phyloP scores from a whole-genome alignment of 495 filamentous ascomycete species.

The Neurospora sp. region DNA sequence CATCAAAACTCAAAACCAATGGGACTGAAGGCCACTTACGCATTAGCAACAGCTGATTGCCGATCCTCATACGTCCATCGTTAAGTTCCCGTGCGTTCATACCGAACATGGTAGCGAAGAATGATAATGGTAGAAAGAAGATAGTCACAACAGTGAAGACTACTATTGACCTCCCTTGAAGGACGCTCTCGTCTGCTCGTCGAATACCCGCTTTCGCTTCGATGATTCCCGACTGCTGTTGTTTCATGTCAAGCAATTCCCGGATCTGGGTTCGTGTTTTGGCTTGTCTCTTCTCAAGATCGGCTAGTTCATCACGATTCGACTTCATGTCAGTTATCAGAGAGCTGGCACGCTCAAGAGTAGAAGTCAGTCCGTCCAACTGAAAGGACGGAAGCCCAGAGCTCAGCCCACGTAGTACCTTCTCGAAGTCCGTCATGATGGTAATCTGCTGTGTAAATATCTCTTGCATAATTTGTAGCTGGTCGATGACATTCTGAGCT shows the following conservation, averaged over 20 bases:
- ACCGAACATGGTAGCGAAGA: slow-evolving; percentile 32
- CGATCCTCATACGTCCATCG: slow-evolving; percentile 13
- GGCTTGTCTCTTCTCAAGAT: slow-evolving; percentile 13
- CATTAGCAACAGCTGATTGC: slow-evolving; percentile 25
- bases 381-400: neutral
- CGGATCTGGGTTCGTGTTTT: slow-evolving; percentile 16
- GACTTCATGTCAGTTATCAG: slow-evolving; percentile 18
- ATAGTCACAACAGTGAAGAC: slow-evolving; percentile 59
- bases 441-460: slow-evolving; percentile 56
- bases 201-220: slow-evolving; percentile 49
- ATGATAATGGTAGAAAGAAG: slow-evolving; percentile 37
- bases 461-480: slow-evolving; percentile 51
- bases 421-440: slow-evolving; percentile 48
- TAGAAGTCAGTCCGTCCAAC: neutral
- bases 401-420: slow-evolving; percentile 27
- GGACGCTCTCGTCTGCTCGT: slow-evolving; percentile 47
- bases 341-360: slow-evolving; percentile 9
- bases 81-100: slow-evolving; percentile 31
- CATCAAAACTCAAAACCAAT: too few relatives aligned
- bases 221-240: slow-evolving; percentile 54
- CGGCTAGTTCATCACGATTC: slow-evolving; percentile 9
- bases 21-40: slow-evolving; percentile 6
- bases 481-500: slow-evolving; percentile 44
- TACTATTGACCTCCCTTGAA: slow-evolving; percentile 52
- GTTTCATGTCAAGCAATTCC: slow-evolving; percentile 51